A percentile compares a stretch with the other conserved stretches of the same genome.
Conservation (phyloP, 768 basidiomycete genomes). For the Xanthoconium stramineum region DNA sequence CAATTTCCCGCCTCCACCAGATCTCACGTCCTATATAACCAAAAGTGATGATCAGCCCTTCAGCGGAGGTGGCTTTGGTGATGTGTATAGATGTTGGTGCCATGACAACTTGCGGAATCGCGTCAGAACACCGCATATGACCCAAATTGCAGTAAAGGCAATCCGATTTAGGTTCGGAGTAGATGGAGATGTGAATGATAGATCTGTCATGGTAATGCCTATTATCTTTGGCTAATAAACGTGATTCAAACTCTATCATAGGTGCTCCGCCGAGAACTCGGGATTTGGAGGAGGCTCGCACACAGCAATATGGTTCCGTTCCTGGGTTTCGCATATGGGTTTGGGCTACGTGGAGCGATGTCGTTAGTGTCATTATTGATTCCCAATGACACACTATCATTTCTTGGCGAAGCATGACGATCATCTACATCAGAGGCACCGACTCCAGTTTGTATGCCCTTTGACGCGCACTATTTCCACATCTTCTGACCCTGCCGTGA, state of each 20-base stretch:
- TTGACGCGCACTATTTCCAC: too few relatives aligned
- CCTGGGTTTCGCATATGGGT: too few relatives aligned
- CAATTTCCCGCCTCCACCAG: not conserved
- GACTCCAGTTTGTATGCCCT: too few relatives aligned
- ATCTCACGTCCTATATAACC: not conserved
- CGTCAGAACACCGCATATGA: not conserved
- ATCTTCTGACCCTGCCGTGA: too few relatives aligned
- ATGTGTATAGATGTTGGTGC: constrained; percentile 2
- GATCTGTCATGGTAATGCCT: not conserved
- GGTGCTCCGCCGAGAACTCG: constrained; percentile 28
- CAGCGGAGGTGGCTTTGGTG: too few relatives aligned
- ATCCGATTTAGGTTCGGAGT: constrained; percentile 8
- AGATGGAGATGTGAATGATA: not conserved
- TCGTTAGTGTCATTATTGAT: too few relatives aligned
- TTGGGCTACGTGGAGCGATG: too few relatives aligned
- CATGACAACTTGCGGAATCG: not conserved
- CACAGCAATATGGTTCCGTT: constrained; percentile 28
- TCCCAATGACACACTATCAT: constrained; percentile 22
- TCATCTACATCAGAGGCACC: too few relatives aligned
- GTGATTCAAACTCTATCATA: not conserved
- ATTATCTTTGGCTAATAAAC: accelerated
- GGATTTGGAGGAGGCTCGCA: constrained; percentile 27
- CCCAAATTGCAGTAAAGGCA: constrained; percentile 25
- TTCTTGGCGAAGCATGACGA: constrained; percentile 14
- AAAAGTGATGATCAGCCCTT: too few relatives aligned